Conservation (phyloP, 2,329 filamentous ascomycete species). For the Fonsecaea nubica region DNA sequence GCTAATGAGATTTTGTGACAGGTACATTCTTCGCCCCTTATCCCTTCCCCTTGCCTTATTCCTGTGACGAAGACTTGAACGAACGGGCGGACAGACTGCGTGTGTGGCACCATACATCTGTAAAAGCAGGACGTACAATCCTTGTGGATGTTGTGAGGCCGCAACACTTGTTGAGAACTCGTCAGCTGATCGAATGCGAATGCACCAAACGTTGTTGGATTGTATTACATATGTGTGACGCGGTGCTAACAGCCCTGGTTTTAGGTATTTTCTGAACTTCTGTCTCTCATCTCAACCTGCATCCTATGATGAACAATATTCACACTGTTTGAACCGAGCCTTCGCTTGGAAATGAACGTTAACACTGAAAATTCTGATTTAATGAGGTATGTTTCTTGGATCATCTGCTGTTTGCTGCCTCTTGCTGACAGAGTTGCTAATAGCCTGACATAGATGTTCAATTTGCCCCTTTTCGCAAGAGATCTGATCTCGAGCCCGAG, state of each 20-base stretch:
- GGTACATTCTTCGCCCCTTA: conserved; percentile 32
- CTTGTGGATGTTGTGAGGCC: conserved; percentile 61
- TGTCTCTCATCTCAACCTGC: conserved; percentile 45
- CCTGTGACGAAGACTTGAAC: conserved; percentile 69
- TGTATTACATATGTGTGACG: conserved; percentile 29
- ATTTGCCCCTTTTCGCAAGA: conserved; percentile 46
- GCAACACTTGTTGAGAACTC: conserved; percentile 71
- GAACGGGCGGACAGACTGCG: conserved; percentile 72
- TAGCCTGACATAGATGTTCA: conserved; percentile 47
- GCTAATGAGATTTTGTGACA: conserved; percentile 36
- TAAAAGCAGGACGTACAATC: conserved; percentile 69
- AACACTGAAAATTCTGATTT: conserved; percentile 74
- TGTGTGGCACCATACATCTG: conserved; percentile 59
- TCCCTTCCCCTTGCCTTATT: conserved; percentile 34
- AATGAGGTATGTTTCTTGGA: conserved; percentile 62
- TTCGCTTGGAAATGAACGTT: conserved; percentile 63
- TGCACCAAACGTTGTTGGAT: conserved; percentile 26
- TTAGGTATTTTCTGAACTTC: conserved; percentile 38
- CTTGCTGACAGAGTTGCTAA: conserved; percentile 32
- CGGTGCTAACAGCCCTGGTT: conserved; percentile 32
- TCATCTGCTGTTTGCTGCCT: neutral
- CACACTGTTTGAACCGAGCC: conserved; percentile 71
- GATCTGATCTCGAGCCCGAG: conserved; percentile 25
- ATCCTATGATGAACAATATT: conserved; percentile 71
- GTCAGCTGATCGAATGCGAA: conserved; percentile 62